Base-by-base conservation (phyloP, 2,329 filamentous ascomycete genomes). In the Rhinocladiella similis region DNA sequence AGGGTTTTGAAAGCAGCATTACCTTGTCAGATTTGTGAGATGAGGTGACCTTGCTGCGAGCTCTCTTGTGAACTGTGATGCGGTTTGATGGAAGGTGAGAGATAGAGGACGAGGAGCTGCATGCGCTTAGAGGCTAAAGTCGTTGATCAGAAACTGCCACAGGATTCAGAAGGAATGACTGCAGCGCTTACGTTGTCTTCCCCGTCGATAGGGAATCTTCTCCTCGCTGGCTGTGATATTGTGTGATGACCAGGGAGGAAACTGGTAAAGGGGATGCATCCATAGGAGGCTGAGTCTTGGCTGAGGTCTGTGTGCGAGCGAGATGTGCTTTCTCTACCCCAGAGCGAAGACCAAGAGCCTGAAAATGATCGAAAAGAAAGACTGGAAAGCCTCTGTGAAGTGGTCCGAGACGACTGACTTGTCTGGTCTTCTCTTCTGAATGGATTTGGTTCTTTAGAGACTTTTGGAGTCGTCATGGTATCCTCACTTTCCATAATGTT, bases 301-400 rank as follows among this genome's bases (percentile, higher is more conserved):
- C 45, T 53, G 18, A 42, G 42, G 10, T 47, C 25, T 39, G n/a
- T 47, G n/a, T 43, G 52, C 42, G 50, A 39, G 39, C 39, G 50
- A 41, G 57, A 50, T 29, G 46, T 41, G 22, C 45, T 54, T 16
- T 45, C 46, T 43, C 46, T 50, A 33, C 20, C 49, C 57, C 53
- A 59, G 35, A 59, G 25, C 22, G 57, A 59, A 35, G 57, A 56
- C 43, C 51, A 56, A 3, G 57, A 59, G 7, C 39, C 53, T 13
- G 57, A 59, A 14, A 56, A 20, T 36, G 57, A 59, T n/a, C 57
- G 46, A 18, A 56, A 29, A 22, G 52, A 53, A 38, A 56, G 53
- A 13, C 38, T 49, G 18, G 43, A 19, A 18, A 29, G 38, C 45
- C 45, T 59, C 18, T 18, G 33, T 20, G 38, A 50, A 9, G 39